A percentile compares a stretch with the other conserved stretches of the same genome.
phyloP scores from a whole-genome alignment of 495 filamentous ascomycete species.

The Aspergillus kassunensis region DNA sequence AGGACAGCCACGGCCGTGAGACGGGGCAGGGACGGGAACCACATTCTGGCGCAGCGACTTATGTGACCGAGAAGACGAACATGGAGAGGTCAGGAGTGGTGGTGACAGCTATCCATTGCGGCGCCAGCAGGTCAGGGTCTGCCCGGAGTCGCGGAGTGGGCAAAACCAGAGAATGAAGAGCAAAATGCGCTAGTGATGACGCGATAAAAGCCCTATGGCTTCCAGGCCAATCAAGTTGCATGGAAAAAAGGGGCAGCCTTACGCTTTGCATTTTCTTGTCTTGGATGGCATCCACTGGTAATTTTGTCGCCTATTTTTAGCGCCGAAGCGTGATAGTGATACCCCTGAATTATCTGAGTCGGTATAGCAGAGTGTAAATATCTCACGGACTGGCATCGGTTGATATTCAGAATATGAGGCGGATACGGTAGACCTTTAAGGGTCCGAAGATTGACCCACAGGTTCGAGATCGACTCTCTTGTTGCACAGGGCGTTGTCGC shows the following conservation, averaged over 20 bases:
- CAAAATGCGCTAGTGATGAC: conserved; percentile 8
- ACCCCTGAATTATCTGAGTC: too few relatives aligned
- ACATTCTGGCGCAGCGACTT: conserved; percentile 20
- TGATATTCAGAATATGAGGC: too few relatives aligned
- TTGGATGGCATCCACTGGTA: background rate
- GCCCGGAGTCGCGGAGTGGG: too few relatives aligned
- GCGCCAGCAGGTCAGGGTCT: background rate
- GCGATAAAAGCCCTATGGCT: background rate
- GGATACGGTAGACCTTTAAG: too few relatives aligned
- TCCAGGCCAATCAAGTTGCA: too few relatives aligned
- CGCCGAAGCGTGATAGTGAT: too few relatives aligned
- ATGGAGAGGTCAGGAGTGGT: background rate
- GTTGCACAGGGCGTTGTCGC: too few relatives aligned
- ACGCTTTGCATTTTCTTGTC: background rate
- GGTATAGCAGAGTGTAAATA: too few relatives aligned
- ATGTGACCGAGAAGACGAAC: conserved; percentile 23
- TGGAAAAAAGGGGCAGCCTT: background rate
- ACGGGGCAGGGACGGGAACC: conserved; percentile 2
- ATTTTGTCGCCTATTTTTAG: conserved; percentile 2
- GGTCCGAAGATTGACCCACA: too few relatives aligned
- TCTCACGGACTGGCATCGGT: too few relatives aligned
- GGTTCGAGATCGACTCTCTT: too few relatives aligned
- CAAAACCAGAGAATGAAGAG: background rate
- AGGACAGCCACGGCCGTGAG: background rate
- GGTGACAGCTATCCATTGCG: background rate